Evolutionary conservation across 257 asterid genomes (phyloP).

Genomic region (Rauvolfia tetraphylla): DNA sequence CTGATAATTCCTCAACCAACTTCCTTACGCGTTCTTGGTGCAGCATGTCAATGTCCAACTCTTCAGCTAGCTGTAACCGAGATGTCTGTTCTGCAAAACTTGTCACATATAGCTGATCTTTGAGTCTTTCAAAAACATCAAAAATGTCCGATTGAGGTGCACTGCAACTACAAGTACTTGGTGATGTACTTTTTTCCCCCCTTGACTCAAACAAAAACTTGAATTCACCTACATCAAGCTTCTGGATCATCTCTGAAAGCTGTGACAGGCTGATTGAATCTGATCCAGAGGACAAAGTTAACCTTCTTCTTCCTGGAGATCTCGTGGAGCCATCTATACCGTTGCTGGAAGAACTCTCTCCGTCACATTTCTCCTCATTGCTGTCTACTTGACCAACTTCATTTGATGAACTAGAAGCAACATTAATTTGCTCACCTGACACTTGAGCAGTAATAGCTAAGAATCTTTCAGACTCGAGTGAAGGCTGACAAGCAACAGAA

Average conservation of each 20-base stretch:
- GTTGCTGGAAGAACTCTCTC: slow-evolving; percentile 29
- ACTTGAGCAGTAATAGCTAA: slow-evolving; percentile 27
- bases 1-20: slow-evolving; percentile 43
- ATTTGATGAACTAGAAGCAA: slow-evolving; percentile 23
- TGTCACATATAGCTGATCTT: slow-evolving; percentile 68
- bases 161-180: slow-evolving; percentile 21
- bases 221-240: slow-evolving; percentile 64
- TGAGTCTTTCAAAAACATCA: slow-evolving; percentile 60
- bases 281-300: slow-evolving; percentile 52
- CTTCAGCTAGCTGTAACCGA: slow-evolving; percentile 59
- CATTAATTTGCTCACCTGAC: slow-evolving; percentile 34
- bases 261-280: slow-evolving; percentile 64
- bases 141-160: slow-evolving; percentile 23
- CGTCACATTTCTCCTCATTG: slow-evolving; percentile 23
- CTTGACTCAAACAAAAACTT: slow-evolving; percentile 56
- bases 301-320: slow-evolving; percentile 37
- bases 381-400: slow-evolving; percentile 33
- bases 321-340: slow-evolving; percentile 25
- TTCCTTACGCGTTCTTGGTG: slow-evolving; percentile 33
- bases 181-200: slow-evolving; percentile 26
- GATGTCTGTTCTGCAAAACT: slow-evolving; percentile 61
- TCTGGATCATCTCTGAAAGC: slow-evolving; percentile 59
- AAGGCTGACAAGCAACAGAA: slow-evolving; percentile 26
- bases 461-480: slow-evolving; percentile 29
- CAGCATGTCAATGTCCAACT: slow-evolving; percentile 27